Evolutionary conservation across 345 rosid species (phyloP).

Genomic region (Conringia planisiliqua): DNA sequence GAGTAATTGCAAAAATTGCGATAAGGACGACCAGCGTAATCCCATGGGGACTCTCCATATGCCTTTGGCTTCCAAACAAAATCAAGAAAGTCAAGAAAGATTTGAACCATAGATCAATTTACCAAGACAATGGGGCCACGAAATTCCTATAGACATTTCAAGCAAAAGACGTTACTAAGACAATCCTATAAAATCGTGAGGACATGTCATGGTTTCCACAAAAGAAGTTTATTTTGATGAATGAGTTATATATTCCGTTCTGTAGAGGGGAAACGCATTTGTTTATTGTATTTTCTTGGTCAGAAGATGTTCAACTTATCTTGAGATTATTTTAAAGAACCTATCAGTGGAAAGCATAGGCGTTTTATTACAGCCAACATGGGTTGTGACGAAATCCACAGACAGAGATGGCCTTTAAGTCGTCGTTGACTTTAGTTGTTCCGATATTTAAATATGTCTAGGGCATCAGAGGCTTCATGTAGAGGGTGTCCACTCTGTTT

Average conservation of each 20-base stretch:
- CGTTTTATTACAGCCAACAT: background rate
- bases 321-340: background rate
- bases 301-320: slow-evolving; percentile 8
- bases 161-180: background rate
- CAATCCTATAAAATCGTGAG: slow-evolving; percentile 3
- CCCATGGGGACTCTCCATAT: slow-evolving; percentile 1
- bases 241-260: background rate
- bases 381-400: background rate
- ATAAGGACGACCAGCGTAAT: slow-evolving; percentile 8
- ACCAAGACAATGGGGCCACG: background rate
- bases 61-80: background rate
- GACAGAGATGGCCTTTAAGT: background rate
- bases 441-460: background rate
- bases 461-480: background rate
- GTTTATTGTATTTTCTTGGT: background rate
- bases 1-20: background rate
- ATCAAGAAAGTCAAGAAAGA: background rate
- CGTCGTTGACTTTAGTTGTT: background rate
- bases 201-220: background rate
- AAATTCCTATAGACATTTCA: background rate
- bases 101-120: background rate
- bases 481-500: background rate
- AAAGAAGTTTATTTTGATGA: background rate
- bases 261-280: background rate
- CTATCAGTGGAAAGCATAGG: background rate